Base-by-base conservation (phyloP, 2,329 filamentous ascomycete genomes). In the Penicillium psychrosexuale region DNA sequence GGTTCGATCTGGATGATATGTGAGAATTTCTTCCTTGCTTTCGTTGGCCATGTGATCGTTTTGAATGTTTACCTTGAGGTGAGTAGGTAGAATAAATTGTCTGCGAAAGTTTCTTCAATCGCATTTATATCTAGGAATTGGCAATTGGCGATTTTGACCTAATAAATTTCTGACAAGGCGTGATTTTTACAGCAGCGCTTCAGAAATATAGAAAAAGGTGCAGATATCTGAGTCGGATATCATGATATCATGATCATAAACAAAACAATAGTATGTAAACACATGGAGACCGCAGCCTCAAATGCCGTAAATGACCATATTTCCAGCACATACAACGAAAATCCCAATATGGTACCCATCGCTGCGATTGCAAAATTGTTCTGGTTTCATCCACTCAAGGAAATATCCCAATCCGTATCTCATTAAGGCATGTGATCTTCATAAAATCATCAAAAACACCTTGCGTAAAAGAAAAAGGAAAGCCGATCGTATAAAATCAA, bases 371-470 rank as follows among this genome's bases (percentile, higher is more conserved):
- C 9, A 24, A 17, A 34, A 19, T 37, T 44, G 24, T 39, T 45
- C 24, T n/a, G 17, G 6, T 30, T 28, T 15, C n/a, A 17, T 31
- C 3, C 17, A 36, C 44, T 33, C 22, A 27, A 36, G 13, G 46
- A 50, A 38, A 52, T 19, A 17, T 39, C 33, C 30, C 53, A 31
- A 22, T 43, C 39, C 45, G 36, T 52, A 54, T 56, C 53, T 62
- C 60, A 61, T 62, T 57, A 62, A 27, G 53, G 48, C 52, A 33
- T 57, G 39, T 48, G 56, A 39, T 52, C 47, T 48, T 58, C 59
- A 55, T 62, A 45, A 54, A 37, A 49, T 49, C 51, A 56, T 36
- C 33, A 58, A 31, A 47, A 42, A 30, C 43, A 39, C 38, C 28
- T 39, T 22, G n/a, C 31, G 40, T 27, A 57, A 48, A 52, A 15